Conservation (phyloP, 225 moss, liverwort and hornwort species). For the Asterella californica region DNA sequence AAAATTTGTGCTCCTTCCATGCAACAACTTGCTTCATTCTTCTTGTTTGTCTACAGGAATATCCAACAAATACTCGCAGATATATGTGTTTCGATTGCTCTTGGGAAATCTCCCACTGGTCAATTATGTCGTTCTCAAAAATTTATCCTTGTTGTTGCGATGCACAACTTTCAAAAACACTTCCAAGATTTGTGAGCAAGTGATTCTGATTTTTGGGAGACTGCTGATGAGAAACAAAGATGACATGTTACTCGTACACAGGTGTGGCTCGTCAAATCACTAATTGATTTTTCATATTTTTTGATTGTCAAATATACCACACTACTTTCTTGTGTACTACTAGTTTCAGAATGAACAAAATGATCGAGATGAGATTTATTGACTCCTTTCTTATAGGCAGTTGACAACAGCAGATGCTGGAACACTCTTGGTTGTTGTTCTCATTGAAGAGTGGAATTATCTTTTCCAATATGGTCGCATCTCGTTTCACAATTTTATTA, state of each 20-base stretch:
- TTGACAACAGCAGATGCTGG: conserved; percentile 50
- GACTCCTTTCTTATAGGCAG: conserved; percentile 36
- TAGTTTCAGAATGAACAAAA: no score
- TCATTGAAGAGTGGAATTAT: conserved; percentile 63
- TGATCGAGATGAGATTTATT: background rate
- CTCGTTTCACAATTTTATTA: conserved; percentile 30
- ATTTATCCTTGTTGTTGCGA: conserved; percentile 43
- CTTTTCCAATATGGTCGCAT: conserved; percentile 54
- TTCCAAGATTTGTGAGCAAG: conserved; percentile 23
- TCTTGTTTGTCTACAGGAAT: conserved; percentile 47
- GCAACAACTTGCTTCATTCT: background rate
- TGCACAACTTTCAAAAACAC: conserved; percentile 23
- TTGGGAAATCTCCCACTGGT: conserved; percentile 53
- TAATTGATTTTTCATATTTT: background rate
- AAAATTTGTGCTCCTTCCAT: no score
- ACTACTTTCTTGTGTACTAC: background rate
- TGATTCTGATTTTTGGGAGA: conserved; percentile 48
- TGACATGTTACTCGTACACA: conserved; percentile 19
- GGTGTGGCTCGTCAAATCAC: conserved; percentile 17
- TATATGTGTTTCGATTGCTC: conserved; percentile 56
- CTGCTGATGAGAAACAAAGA: conserved; percentile 44
- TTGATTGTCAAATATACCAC: background rate
- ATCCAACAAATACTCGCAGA: conserved; percentile 49
- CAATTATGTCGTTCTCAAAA: conserved; percentile 53
- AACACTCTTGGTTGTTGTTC: conserved; percentile 32